Evolutionary conservation across 2,329 filamentous ascomycete genomes (phyloP).

Genomic region (Zalaria obscura): DNA sequence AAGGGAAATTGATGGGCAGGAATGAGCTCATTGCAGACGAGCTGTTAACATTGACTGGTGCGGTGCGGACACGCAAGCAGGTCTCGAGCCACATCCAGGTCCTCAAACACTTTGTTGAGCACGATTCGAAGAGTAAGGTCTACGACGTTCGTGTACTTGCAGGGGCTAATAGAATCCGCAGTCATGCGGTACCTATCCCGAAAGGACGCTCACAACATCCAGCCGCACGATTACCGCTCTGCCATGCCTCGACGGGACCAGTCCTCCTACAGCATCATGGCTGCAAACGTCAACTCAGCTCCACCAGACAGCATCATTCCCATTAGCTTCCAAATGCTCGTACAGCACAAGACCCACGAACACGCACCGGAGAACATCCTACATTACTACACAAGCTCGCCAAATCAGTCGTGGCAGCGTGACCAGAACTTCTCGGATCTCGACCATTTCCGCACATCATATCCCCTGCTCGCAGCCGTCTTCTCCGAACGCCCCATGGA

Average conservation of each 20-base stretch:
- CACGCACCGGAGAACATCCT: constrained; percentile 9
- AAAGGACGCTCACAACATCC: constrained; percentile 2
- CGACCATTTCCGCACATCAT: constrained; percentile 18
- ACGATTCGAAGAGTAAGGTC: constrained; percentile 14
- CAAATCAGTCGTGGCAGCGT: constrained; percentile 13
- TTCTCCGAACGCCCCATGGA: constrained; percentile 12
- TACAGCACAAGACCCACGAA: constrained; percentile 16
- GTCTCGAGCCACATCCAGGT: constrained; percentile 53
- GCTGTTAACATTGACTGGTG: constrained; percentile 41
- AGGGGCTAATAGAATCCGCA: background rate
- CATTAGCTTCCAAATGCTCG: constrained; percentile 25
- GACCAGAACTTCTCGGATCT: constrained; percentile 20
- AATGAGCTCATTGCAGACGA: constrained; percentile 48
- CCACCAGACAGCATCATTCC: constrained; percentile 13
- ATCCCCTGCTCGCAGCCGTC: constrained; percentile 13
- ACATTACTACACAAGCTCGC: constrained; percentile 25
- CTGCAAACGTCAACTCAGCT: constrained; percentile 6
- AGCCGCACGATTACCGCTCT: constrained; percentile 4
- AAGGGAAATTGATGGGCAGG: constrained; percentile 41
- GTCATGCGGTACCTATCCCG: constrained; percentile 5
- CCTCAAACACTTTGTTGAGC: constrained; percentile 41
- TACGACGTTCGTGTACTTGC: background rate
- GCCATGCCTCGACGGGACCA: constrained; percentile 1
- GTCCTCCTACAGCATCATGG: constrained; percentile 1
- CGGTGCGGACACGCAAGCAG: constrained; percentile 40